Base-by-base conservation (phyloP, 495 filamentous ascomycete genomes). In the Parmelia sp. region DNA sequence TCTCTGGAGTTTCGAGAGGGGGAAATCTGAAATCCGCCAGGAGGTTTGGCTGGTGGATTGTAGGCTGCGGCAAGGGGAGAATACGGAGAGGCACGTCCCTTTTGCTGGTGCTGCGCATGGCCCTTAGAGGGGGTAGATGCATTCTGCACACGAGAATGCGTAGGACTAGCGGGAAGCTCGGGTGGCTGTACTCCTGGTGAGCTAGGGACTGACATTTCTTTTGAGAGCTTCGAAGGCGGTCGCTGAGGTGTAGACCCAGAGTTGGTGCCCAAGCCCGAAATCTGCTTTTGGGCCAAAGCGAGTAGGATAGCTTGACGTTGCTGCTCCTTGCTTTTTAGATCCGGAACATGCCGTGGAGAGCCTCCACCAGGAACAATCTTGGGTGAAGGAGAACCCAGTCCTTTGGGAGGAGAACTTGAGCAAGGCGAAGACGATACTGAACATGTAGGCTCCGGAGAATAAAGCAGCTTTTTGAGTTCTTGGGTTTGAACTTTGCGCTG, bases 391-490 rank as follows among this genome's bases (percentile, higher is more conserved):
- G 60, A 59, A 40, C 49, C 56, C 23, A 73, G 72, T 29, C 69
- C 40, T 53, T 70, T 57, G 25, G 70, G 60, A 15, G 75, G 71
- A 42, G 76, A 76, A 21, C 78, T 74, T 3, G 78, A 81, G 62
- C 0, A 75, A 75, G 44, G 77, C 76, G n/a, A 74, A 74, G 66
- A 76, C 75, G 62, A 53, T 75, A 72, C 51, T 63, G 19, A 25
- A n/a, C 42, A 44, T 60, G 12, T 42, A 42, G 33, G 47, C 21
- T 31, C 60, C 69, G 72, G 19, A 75, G 81, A 80, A 55, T 79
- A 72, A 27, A 83, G 66, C 27, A 83, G 64, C 60, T 74, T 73
- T 69, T 82, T 83, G 62, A 83, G 59, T 55, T 76, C 78, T 60
- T 76, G 72, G 3, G 76, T 80, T 66, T 82, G 82, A 17, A 72